These are phyloP conservation scores for Blastobotrys mokoenaii DNA, from an alignment of 805 yeast species.

Conservation along the genomic window DNA sequence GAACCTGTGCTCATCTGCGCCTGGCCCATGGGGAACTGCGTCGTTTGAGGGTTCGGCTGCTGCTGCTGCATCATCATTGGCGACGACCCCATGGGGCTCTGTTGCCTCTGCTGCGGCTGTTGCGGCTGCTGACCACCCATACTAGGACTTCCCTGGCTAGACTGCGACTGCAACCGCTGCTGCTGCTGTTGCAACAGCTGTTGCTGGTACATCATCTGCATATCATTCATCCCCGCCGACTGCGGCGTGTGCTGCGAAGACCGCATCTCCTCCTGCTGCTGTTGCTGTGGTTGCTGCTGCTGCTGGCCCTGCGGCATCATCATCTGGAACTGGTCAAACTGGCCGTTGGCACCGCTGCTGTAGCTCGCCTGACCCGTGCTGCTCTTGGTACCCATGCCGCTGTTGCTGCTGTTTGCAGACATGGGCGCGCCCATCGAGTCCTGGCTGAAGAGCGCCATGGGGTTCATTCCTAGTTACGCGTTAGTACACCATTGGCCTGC, in stretches of 20 bases:
- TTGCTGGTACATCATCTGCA: constrained; percentile 15
- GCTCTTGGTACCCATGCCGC: too few relatives aligned
- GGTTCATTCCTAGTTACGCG: too few relatives aligned
- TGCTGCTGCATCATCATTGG: not conserved
- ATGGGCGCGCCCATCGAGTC: too few relatives aligned
- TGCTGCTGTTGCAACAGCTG: constrained; percentile 11
- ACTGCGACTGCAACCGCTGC: constrained; percentile 1
- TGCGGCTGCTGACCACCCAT: constrained; percentile 5
- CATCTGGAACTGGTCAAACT: not conserved
- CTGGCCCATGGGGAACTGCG: constrained; percentile 7
- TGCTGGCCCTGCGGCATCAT: constrained; percentile 2
- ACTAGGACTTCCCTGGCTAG: not conserved
- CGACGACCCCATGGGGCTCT: not conserved
- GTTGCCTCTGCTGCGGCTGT: constrained; percentile 4
- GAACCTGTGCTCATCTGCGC: constrained; percentile 6
- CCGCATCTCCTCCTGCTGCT: not conserved
- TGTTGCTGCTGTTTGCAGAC: too few relatives aligned
- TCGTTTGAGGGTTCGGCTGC: constrained; percentile 14
- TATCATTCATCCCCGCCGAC: constrained; percentile 6
- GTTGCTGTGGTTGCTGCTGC: constrained; percentile 3
- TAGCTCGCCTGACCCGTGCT: too few relatives aligned
- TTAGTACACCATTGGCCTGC: too few relatives aligned
- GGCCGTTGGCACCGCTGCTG: too few relatives aligned
- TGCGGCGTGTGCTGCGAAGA: not conserved
- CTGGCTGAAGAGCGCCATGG: too few relatives aligned